A percentile compares a stretch with the other conserved stretches of the same genome.
phyloP scores from a whole-genome alignment of 1,284 basidiomycete species.

The Fomitopsis pinicola region DNA sequence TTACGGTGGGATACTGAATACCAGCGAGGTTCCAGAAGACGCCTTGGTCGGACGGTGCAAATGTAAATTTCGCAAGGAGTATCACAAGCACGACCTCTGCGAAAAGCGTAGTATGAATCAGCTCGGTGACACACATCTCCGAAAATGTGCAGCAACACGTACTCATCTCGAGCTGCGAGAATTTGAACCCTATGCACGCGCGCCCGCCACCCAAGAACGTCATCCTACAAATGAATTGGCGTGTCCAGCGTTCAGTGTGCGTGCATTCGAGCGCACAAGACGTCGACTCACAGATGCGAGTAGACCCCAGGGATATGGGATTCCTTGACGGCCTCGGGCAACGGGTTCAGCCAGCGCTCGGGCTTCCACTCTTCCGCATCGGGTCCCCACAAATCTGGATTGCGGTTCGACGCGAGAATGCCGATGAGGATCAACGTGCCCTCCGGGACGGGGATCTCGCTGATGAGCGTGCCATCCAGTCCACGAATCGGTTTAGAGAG shows the following conservation, averaged over 20 bases:
- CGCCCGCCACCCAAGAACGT: conserved; percentile 30
- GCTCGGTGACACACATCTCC: no score
- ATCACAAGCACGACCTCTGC: conserved; percentile 18
- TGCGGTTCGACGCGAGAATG: conserved; percentile 40
- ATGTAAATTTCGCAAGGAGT: conserved; percentile 13
- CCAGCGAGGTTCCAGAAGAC: conserved; percentile 18
- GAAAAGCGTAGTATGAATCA: no score
- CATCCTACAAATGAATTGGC: conserved; percentile 19
- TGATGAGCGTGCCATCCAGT: conserved; percentile 27
- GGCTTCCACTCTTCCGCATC: conserved; percentile 48
- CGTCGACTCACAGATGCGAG: conserved; percentile 9
- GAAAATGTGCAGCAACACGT: conserved; percentile 1
- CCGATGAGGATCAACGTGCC: conserved; percentile 45
- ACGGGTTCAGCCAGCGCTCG: conserved; percentile 23
- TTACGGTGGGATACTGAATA: conserved; percentile 12
- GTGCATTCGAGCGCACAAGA: conserved; percentile 2
- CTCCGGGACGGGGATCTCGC: conserved; percentile 36
- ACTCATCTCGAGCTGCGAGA: conserved; percentile 15
- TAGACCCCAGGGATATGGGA: conserved; percentile 22
- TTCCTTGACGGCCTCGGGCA: conserved; percentile 12
- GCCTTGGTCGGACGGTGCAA: conserved; percentile 11
- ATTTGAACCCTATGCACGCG: conserved; percentile 26
- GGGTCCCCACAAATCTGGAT: conserved; percentile 48
- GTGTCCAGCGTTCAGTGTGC: no score
- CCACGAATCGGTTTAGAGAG: conserved; percentile 18